phyloP scores from a whole-genome alignment of 2,329 filamentous ascomycete species.

The Thermomyces lanuginosus region DNA sequence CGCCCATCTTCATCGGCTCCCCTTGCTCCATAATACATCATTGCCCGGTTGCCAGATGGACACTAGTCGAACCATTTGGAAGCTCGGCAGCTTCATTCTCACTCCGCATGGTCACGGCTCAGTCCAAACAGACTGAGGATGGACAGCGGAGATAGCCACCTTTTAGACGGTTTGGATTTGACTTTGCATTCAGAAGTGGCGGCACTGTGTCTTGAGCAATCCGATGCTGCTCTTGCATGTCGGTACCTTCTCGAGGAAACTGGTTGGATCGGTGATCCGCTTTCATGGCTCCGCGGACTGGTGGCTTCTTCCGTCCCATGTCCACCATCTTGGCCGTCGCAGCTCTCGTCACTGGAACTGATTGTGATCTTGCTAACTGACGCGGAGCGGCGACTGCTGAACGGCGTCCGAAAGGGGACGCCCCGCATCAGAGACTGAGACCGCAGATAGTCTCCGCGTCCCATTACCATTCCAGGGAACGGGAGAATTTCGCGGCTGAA shows the following conservation, averaged over 20 bases:
- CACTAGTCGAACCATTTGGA: conserved; percentile 2
- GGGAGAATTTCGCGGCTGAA: conserved; percentile 72
- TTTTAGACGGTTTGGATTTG: conserved; percentile 4
- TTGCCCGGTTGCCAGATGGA: too few relatives aligned
- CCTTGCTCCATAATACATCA: too few relatives aligned
- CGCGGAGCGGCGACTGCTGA: conserved; percentile 52
- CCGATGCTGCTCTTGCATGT: conserved; percentile 2
- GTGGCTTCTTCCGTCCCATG: too few relatives aligned
- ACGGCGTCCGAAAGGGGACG: conserved; percentile 63
- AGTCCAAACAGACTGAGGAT: conserved; percentile 4
- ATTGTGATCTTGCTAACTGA: conserved; percentile 29
- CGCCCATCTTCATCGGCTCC: too few relatives aligned
- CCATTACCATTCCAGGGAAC: conserved; percentile 62
- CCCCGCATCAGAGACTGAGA: conserved; percentile 78
- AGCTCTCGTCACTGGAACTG: conserved; percentile 7
- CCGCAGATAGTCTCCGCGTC: conserved; percentile 53
- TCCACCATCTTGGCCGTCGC: conserved; percentile 5
- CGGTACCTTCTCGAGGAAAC: background rate
- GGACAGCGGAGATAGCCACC: conserved; percentile 5
- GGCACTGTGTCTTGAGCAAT: conserved; percentile 3
- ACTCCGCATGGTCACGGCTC: conserved; percentile 1
- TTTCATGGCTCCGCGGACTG: background rate
- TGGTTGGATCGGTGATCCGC: background rate
- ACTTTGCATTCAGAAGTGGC: conserved; percentile 2
- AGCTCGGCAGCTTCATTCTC: background rate